Conservation (phyloP, 139 green algal species). For the Dunaliella primolecta region DNA sequence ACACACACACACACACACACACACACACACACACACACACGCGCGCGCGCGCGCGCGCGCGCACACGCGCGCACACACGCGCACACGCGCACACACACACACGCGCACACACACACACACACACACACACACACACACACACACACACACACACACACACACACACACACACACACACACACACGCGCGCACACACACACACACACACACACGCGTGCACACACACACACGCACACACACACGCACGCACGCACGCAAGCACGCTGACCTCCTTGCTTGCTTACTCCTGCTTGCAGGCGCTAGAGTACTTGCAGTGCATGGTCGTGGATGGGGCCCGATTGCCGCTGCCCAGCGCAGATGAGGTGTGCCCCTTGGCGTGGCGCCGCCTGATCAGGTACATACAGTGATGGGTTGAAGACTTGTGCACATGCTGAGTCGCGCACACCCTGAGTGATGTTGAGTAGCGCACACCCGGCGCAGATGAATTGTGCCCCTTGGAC, state of each 20-base stretch:
- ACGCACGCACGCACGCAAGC: background rate
- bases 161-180: background rate
- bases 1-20: too few relatives aligned
- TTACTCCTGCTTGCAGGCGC: background rate
- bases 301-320: constrained; percentile 19
- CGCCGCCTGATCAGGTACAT: constrained; percentile 17
- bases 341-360: constrained; percentile 14
- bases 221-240: background rate
- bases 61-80: too few relatives aligned
- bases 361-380: constrained; percentile 20
- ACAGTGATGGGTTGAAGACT: too few relatives aligned
- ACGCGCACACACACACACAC: background rate
- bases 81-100: background rate
- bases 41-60: too few relatives aligned
- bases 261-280: too few relatives aligned
- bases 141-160: background rate
- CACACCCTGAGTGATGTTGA: too few relatives aligned
- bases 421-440: too few relatives aligned
- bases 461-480: too few relatives aligned
- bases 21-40: too few relatives aligned
- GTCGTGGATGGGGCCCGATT: constrained; percentile 19
- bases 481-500: too few relatives aligned
- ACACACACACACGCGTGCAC: background rate
- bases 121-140: background rate
- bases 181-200: background rate